phyloP scores from a whole-genome alignment of 352 stramenopile species.

The Pythium vanterpoolii region DNA sequence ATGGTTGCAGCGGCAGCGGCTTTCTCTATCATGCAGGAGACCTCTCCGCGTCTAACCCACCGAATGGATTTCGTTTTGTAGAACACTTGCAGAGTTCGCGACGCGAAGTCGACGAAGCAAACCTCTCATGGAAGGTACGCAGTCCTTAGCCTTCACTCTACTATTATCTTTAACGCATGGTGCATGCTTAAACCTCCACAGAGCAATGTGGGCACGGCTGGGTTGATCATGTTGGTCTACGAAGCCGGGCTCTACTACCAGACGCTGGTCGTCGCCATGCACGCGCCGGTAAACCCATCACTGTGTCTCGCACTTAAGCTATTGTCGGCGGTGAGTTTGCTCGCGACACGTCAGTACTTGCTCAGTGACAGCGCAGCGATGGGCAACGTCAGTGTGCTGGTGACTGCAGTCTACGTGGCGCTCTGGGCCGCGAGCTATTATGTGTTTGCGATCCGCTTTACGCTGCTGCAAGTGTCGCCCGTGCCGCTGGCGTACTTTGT shows the following conservation, averaged over 20 bases:
- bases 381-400: slow-evolving; percentile 31
- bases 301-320: slow-evolving; percentile 41
- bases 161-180: no score
- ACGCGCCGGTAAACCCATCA: slow-evolving; percentile 9
- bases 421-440: slow-evolving; percentile 32
- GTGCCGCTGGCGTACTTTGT: slow-evolving; percentile 41
- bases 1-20: slow-evolving; percentile 10
- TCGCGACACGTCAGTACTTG: slow-evolving; percentile 40
- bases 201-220: slow-evolving; percentile 36
- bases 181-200: no score
- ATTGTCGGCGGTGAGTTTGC: slow-evolving; percentile 32
- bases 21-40: not conserved
- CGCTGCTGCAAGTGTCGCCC: slow-evolving; percentile 38
- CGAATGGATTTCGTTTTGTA: slow-evolving; percentile 8
- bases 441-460: slow-evolving; percentile 31
- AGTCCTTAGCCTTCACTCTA: no score
- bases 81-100: slow-evolving; percentile 46
- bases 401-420: slow-evolving; percentile 33
- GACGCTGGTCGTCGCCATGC: slow-evolving; percentile 20
- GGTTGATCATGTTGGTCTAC: slow-evolving; percentile 38
- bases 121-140: slow-evolving; percentile 21
- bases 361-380: slow-evolving; percentile 16
- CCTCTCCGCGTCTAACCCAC: not conserved
- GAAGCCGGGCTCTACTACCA: slow-evolving; percentile 37
- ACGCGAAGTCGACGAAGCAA: slow-evolving; percentile 21